Conservation (phyloP, 805 yeast genomes). For the Saturnispora quitensis region DNA sequence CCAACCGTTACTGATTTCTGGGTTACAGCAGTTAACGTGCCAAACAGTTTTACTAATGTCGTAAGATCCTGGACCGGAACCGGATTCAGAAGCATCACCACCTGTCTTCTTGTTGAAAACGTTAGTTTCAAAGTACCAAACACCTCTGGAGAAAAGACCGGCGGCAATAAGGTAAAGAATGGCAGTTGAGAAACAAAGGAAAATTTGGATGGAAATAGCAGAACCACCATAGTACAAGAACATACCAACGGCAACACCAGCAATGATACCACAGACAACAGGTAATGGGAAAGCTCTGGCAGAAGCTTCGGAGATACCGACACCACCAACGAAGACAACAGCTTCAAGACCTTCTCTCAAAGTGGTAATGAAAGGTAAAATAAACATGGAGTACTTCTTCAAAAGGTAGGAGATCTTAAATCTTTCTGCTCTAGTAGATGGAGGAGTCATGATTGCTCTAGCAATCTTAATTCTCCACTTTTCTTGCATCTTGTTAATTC, state of each 20-base stretch:
- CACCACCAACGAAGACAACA: conserved; percentile 89
- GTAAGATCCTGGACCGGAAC: conserved; percentile 89
- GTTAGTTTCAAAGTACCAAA: conserved; percentile 76
- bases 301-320: conserved; percentile 44
- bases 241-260: conserved; percentile 63
- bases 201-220: conserved; percentile 65
- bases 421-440: conserved; percentile 37
- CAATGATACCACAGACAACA: conserved; percentile 69
- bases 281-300: conserved; percentile 71
- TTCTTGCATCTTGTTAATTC: conserved; percentile 88
- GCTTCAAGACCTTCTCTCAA: conserved; percentile 94
- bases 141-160: conserved; percentile 82
- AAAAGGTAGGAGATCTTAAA: conserved; percentile 43
- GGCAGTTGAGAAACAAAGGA: conserved; percentile 75
- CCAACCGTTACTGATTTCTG: conserved; percentile 85
- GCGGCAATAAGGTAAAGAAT: conserved; percentile 80
- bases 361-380: conserved; percentile 78
- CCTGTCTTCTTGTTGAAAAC: conserved; percentile 57
- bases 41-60: conserved; percentile 68
- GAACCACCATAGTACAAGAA: conserved; percentile 74
- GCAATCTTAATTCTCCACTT: conserved; percentile 95
- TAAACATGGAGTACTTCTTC: conserved; percentile 73
- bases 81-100: conserved; percentile 86
- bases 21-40: conserved; percentile 95
- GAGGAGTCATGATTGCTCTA: conserved; percentile 55